Evolutionary conservation across 2,329 filamentous ascomycete genomes (phyloP).

Genomic region (Fusarium zealandicum): DNA sequence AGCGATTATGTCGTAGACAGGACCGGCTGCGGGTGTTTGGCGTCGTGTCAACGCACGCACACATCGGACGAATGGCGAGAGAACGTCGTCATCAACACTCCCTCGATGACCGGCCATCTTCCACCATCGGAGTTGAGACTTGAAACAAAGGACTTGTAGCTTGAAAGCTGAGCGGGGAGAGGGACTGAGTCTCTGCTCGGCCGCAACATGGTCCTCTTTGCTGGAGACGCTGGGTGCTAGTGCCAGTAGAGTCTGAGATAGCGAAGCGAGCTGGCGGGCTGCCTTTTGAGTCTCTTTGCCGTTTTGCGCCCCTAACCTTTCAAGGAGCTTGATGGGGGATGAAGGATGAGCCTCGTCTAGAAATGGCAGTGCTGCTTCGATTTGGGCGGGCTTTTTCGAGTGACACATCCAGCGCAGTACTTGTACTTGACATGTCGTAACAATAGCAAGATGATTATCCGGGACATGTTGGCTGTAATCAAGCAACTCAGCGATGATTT

Average conservation of each 20-base stretch:
- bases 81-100: conserved; percentile 68
- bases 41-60: conserved; percentile 67
- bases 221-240: conserved; percentile 72
- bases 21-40: conserved; percentile 47
- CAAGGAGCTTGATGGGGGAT: conserved; percentile 66
- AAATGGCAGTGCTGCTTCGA: conserved; percentile 64
- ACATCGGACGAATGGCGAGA: conserved; percentile 70
- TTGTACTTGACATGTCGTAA: conserved; percentile 71
- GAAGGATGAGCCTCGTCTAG: conserved; percentile 60
- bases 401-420: conserved; percentile 68
- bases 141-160: conserved; percentile 70
- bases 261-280: conserved; percentile 69
- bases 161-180: conserved; percentile 65
- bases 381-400: conserved; percentile 64
- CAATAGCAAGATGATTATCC: conserved; percentile 57
- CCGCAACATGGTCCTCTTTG: conserved; percentile 65
- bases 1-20: conserved; percentile 48
- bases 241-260: conserved; percentile 70
- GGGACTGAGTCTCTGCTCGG: conserved; percentile 61
- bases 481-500: conserved; percentile 64
- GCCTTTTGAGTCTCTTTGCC: conserved; percentile 62
- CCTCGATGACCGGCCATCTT: conserved; percentile 64
- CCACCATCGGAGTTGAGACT: conserved; percentile 71
- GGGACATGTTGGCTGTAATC: conserved; percentile 61
- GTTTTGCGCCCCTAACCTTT: conserved; percentile 52